Base-by-base conservation (phyloP, 768 basidiomycete genomes). In the Mycena latifolia region DNA sequence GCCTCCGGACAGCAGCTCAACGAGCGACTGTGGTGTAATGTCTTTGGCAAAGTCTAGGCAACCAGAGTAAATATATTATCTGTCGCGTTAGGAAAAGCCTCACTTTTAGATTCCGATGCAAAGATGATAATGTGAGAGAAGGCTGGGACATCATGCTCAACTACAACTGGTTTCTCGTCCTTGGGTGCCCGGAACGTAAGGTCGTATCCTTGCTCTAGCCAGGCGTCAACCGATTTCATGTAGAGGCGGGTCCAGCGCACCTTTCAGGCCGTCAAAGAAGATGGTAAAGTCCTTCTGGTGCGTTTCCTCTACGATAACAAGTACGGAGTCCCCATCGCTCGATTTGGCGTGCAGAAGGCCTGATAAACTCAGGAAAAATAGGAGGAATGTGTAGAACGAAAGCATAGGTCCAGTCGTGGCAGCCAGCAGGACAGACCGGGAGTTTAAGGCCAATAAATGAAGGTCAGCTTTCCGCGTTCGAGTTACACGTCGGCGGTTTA, bases 51-150 rank as follows among this genome's bases (percentile, higher is more conserved):
- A 88, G 31, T 83, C 93, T 95, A 69, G 9, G 37, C 20, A 46
- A 54, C 14, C 9, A 24, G 27, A 55, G 55, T 54, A 25, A 65
- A 35, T 67, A 35, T 7, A 35, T 61, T 20, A 68, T 55, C 39
- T 24, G 31, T 43, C 17, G 24, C 9, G 45, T 27, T 14, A 45
- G 41, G 12, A 12, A 24, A 39, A 33, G 39, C 53, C 88, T 74
- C 73, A 97, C 97, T 83, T 84, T 98, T 98, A 47, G 92, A 85
- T 64, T 93, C 88, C 14, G 96, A 92, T 1, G 95, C 87, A 65
- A 98, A 91, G 68, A 98, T 76, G 68, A 98, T 87, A 78, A 98
- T 87, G 75, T 98, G 95, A 51, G 90, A 86, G 78, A 94, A 98
- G 51, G 85, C 81, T 41, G 91, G 87, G 24, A 91, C 85, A 71